Evolutionary conservation across 768 basidiomycete genomes (phyloP), one percentile per base, ranked within the genome.

Genomic region (Amanita muscaria): DNA sequence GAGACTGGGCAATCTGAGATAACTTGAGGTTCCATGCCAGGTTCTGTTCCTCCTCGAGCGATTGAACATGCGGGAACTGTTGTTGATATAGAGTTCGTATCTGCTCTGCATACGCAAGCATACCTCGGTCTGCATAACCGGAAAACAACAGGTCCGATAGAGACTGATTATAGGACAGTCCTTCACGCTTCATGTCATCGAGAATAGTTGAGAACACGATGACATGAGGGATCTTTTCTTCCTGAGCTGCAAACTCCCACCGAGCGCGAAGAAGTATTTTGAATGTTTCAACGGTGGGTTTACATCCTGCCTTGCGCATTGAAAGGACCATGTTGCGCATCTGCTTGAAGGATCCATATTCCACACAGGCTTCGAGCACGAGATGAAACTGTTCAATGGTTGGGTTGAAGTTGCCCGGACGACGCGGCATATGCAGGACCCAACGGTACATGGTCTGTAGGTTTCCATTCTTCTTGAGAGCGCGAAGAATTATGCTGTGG

Each of bases 381-480:
- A 68, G 48, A 49, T 81, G 73, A 64, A 77, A 78, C 46, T 79
- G 77, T 16, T 71, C 63, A 29, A 71, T 59, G 18, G 70, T 68
- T 0, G 79, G 78, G 4, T 56, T 56, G 34, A 70, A 49, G 27
- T 67, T 54, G 2, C 71, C 72, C 3, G 77, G 66, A 40, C 70
- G 71, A 19, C 60, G 60, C 11, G 72, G 65, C 70, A 83, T 79
- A n/a, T 63, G 63, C 34, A 52, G 53, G 2, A 86, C 60, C 73
- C 81, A 80, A 18, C 66, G 59, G 21, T 68, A 54, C 30, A 74
- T 68, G 10, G 70, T 64, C 38, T 64, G 62, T 6, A 62, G 41
- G 43, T 75, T 68, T 1, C 70, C 70, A 37, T 64, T 62, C 35
- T 66, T 57, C 8, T 73, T 56, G n/a, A 83, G 59, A 9, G 65